Percentiles rank a stretch among this genome's conserved stretches.
Conservation (phyloP, 2,329 filamentous ascomycete genomes). For the Fusarium hostae region DNA sequence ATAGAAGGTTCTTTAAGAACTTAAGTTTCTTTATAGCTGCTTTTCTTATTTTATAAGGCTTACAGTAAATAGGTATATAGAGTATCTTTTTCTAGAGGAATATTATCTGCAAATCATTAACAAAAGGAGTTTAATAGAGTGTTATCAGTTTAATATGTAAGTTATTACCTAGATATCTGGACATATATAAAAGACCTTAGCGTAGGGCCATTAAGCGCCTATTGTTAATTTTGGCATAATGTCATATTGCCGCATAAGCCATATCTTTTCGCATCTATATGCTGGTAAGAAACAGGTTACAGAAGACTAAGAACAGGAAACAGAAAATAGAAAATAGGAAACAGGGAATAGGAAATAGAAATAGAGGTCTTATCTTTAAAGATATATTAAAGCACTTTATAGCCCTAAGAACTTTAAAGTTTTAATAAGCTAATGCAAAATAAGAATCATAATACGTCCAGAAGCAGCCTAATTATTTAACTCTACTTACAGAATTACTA, state of each 20-base stretch:
- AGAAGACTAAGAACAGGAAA: neutral
- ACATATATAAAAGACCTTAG: neutral
- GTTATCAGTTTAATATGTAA: neutral
- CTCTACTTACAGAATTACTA: neutral
- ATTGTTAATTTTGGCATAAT: neutral
- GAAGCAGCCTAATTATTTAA: neutral
- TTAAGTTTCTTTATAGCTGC: neutral
- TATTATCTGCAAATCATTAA: neutral
- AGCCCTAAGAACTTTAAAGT: neutral
- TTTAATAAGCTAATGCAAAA: neutral
- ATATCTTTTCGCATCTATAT: neutral
- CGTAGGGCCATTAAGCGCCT: neutral
- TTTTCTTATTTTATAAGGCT: neutral
- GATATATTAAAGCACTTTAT: neutral
- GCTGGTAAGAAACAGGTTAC: neutral
- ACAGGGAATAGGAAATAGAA: neutral
- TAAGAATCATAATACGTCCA: neutral
- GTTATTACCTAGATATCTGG: neutral
- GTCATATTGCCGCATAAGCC: neutral
- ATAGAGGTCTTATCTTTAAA: neutral
- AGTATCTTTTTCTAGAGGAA: neutral
- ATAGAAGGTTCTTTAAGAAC: neutral
- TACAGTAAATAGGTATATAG: neutral
- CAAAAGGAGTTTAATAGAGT: neutral
- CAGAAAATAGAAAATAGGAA: neutral